A percentile compares a stretch with the other conserved stretches of the same genome.
These are phyloP conservation scores for Ilex aquifolium DNA, from an alignment of 257 asterid species.

Conservation along the genomic window DNA sequence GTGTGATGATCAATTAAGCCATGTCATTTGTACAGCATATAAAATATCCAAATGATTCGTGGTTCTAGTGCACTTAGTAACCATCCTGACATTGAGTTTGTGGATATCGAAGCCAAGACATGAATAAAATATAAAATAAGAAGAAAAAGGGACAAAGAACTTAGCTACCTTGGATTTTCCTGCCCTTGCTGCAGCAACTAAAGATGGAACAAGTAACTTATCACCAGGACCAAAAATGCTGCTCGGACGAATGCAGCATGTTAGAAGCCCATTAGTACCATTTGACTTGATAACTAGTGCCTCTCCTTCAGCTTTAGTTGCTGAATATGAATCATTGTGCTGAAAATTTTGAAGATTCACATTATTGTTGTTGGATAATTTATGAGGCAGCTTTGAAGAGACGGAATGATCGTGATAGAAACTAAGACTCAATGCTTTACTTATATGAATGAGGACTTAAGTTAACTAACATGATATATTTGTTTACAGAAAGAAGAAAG, in stretches of 20 bases:
- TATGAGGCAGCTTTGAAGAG: too few species aligned
- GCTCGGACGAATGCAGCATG: constrained; percentile 94
- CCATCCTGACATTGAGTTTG: too few species aligned
- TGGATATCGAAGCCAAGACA: neutral
- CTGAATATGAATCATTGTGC: constrained; percentile 96
- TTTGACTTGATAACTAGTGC: constrained; percentile 71
- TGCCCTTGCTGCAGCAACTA: constrained; percentile 89
- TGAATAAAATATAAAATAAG: neutral
- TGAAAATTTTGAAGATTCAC: constrained; percentile 20
- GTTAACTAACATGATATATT: too few species aligned
- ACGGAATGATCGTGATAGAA: too few species aligned
- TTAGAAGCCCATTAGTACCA: constrained; percentile 73
- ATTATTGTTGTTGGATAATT: neutral
- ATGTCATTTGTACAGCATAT: too few species aligned
- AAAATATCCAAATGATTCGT: too few species aligned
- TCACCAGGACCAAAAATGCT: constrained; percentile 99
- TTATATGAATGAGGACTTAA: too few species aligned
- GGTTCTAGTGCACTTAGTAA: too few species aligned
- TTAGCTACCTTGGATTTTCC: constrained; percentile 83
- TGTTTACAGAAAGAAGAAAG: too few species aligned
- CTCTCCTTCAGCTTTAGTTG: constrained; percentile 98
- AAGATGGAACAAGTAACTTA: constrained; percentile 90
- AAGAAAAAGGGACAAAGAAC: constrained; percentile 5
- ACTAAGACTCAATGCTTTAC: too few species aligned
- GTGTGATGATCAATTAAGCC: too few species aligned